Evolutionary conservation across 1,284 basidiomycete species (phyloP).

Genomic region (Entoloma clypeatum): DNA sequence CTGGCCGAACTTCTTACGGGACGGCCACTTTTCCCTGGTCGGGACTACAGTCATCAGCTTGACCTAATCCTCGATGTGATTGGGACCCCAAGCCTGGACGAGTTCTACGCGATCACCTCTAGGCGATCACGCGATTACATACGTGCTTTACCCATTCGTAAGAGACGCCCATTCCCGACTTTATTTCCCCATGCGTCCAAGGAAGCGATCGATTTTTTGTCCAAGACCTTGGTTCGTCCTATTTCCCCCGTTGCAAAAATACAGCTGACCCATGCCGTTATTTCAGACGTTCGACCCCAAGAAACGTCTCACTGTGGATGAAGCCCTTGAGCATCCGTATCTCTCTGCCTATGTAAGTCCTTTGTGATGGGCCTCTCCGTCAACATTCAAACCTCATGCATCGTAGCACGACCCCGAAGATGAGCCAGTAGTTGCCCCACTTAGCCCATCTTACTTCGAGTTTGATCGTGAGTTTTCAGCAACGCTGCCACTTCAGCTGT

Average conservation of each 20-base stretch:
- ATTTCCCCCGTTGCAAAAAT: constrained; percentile 4
- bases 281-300: constrained; percentile 78
- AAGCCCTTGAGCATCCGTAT: constrained; percentile 80
- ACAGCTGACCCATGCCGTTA: constrained; percentile 1
- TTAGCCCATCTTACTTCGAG: constrained; percentile 83
- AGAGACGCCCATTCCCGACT: constrained; percentile 71
- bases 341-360: constrained; percentile 54
- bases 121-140: constrained; percentile 87
- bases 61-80: constrained; percentile 89
- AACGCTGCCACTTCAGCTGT: neutral
- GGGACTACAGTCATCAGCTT: constrained; percentile 96
- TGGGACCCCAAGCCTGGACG: constrained; percentile 80
- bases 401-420: constrained; percentile 80
- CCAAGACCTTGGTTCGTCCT: constrained; percentile 68
- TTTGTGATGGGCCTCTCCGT: neutral
- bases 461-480: constrained; percentile 60
- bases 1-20: constrained; percentile 95
- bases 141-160: constrained; percentile 83
- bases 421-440: constrained; percentile 70
- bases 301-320: constrained; percentile 81
- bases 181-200: constrained; percentile 85
- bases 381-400: constrained; percentile 12
- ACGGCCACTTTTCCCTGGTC: constrained; percentile 91
- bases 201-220: constrained; percentile 80
- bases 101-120: constrained; percentile 88